phyloP scores from a whole-genome alignment of 208 protist genomes.

The Leishmania gerbilli region DNA sequence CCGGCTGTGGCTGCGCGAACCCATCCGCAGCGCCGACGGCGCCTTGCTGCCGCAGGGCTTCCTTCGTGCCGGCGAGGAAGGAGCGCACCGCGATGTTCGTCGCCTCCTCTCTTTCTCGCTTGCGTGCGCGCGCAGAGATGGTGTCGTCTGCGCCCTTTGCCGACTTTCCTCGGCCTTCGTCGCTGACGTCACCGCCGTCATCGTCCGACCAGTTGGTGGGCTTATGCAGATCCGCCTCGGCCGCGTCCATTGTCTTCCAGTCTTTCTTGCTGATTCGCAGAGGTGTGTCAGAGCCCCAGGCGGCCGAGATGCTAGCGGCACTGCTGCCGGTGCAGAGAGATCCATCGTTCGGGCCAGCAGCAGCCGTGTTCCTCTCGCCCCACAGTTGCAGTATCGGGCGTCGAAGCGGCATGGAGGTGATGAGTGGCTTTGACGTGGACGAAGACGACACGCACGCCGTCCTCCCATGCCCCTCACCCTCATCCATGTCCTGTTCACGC shows the following conservation, averaged over 20 bases:
- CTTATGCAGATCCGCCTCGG: constrained; percentile 33
- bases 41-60: constrained; percentile 17
- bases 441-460: not conserved
- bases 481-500: not conserved
- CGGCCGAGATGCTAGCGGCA: constrained; percentile 11
- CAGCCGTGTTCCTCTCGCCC: constrained; percentile 19
- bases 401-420: constrained; percentile 4
- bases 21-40: not conserved
- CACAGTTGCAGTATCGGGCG: constrained; percentile 29
- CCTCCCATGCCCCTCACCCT: not conserved
- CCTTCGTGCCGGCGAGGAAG: constrained; percentile 9
- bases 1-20: not conserved
- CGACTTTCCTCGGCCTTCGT: not conserved
- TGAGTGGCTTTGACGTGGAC: not conserved
- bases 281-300: constrained; percentile 18
- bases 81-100: constrained; percentile 11
- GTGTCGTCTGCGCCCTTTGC: not conserved
- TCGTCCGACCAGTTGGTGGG: constrained; percentile 26
- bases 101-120: constrained; percentile 21
- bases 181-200: constrained; percentile 17
- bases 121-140: constrained; percentile 14
- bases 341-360: not conserved
- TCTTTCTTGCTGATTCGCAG: constrained; percentile 39
- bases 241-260: constrained; percentile 61
- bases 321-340: not conserved